Base-by-base conservation (phyloP, 129 eudicot genomes). In the Pulicaria dysenterica region DNA sequence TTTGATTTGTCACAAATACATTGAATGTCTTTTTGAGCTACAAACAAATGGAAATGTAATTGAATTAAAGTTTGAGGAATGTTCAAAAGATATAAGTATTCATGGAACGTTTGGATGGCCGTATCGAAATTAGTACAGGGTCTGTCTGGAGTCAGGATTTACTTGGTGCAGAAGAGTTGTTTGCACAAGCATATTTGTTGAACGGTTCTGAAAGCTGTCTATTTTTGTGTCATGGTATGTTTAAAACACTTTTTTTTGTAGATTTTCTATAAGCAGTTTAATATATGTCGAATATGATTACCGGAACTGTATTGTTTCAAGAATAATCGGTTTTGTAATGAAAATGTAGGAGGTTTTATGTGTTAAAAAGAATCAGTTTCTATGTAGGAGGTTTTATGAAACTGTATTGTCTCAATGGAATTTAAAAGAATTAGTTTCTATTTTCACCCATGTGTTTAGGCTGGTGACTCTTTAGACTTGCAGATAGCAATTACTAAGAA, bases 181-280 rank as follows among this genome's bases (percentile, higher is more conserved):
- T 93, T 50, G 66, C 90, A 70, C 79, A 85, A 54, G 96, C 95
- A 4, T 93, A 95, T 73, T 89, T 88, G 6, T 67, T 87, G 16
- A 85, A 82, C 49, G 83, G 64, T 75, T 74, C 78, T 44, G 92
- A 93, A 78, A 93, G 95, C 43, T 77, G 88, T 84, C 57, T 89
- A 70, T 85, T 81, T 65, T 74, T 93, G 55, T 87, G 96, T 79
- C 98, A 93, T 56, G 98, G 98, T 93, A 93, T 61, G 34, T 24
- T 54, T 17, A 55, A 24, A 55, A 19, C 37, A 19, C 37, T 19
- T 7, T 8, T 19, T 11, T 55, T 8, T 8, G 9, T n/a, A n/a
- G 14, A 8, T 17, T 19, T 55, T n/a, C n/a, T n/a, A n/a, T n/a
- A n/a, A n/a, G n/a, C n/a, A n/a, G n/a, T n/a, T n/a, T n/a, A n/a